Evolutionary conservation across 192 early-diverging fungal species (phyloP), one percentile per base, ranked within the genome.

Genomic region (Lobulomyces angularis): DNA sequence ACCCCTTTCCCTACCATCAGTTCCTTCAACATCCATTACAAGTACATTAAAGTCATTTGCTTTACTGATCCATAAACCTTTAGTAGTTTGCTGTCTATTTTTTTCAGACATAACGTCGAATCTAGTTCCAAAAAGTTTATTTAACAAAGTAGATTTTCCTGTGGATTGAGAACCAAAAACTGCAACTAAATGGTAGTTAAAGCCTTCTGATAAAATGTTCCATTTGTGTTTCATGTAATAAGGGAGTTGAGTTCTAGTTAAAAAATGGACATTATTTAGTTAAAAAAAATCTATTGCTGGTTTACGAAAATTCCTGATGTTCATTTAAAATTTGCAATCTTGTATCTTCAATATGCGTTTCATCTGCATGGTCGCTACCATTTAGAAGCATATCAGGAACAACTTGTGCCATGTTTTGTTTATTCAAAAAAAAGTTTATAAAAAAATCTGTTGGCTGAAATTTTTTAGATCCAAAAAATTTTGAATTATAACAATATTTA

Each of bases 151-250:
- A 65, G 82, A 89, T 49, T 99, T 99, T 27, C 95, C 95, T 3
- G 92, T 95, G 68, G 83, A 88, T 61, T 99, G 95, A 25, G 90
- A 95, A 38, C 95, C 95, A 75, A 99, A 95, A 22, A 99, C 91
- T 12, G 95, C 90, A 3, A 96, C 86, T 12, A 97, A 64, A 56
- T 95, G 82, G 55, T 97, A 99, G 56, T 94, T 80, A 46, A 99
- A 99, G 12, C 95, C 95, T 28, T 61, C 62, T 22, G 88, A 79
- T 16, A 55, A 59, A 3, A 99, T 59, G 14, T 62, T 32, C 92
- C 92, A 96, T 45, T 74, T 71, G 8, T 81, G 58, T 46, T 71
- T 60, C 80, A 97, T 86, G 55, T 79, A 89, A n/a, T 71, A 64
- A 1, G 77, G 46, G 26, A 91, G 54, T 16, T 77, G 48, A 8